Evolutionary conservation across 805 yeast species (phyloP).

Genomic region (Kuraishia floccosa): DNA sequence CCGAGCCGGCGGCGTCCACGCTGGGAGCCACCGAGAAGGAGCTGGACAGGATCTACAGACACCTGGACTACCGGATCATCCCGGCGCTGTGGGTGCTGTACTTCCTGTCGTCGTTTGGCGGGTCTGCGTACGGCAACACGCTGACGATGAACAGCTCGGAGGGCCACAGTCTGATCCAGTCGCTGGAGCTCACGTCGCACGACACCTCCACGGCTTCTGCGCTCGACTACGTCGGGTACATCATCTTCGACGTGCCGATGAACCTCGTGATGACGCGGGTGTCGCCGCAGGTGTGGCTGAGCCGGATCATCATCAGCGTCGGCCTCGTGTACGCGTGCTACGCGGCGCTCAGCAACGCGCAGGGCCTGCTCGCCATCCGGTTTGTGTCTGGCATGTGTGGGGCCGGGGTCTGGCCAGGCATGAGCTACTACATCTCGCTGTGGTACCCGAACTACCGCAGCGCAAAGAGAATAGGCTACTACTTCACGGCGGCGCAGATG

Average conservation of each 20-base stretch:
- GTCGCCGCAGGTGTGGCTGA: conserved; percentile 78
- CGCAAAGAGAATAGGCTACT: conserved; percentile 75
- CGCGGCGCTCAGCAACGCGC: conserved; percentile 39
- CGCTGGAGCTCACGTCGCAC: conserved; percentile 39
- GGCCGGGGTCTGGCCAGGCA: conserved; percentile 88
- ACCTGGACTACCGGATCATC: conserved; percentile 58
- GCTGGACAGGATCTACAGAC: conserved; percentile 45
- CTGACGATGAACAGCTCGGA: conserved; percentile 61
- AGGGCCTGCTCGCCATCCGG: conserved; percentile 61
- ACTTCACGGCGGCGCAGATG: conserved; percentile 87
- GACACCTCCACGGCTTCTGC: conserved; percentile 70
- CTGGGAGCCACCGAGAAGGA: no score
- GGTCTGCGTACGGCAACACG: conserved; percentile 66
- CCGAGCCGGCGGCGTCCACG: no score
- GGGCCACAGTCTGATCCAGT: conserved; percentile 49
- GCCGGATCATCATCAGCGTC: conserved; percentile 65
- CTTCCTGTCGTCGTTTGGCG: conserved; percentile 70
- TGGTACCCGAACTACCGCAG: conserved; percentile 79
- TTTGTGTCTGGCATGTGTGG: conserved; percentile 67
- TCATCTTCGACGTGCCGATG: conserved; percentile 82
- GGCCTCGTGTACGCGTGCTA: conserved; percentile 74
- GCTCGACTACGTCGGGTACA: conserved; percentile 71
- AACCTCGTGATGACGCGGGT: conserved; percentile 73
- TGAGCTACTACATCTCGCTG: conserved; percentile 71
- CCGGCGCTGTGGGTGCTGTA: conserved; percentile 78